phyloP scores from a whole-genome alignment of 2,329 filamentous ascomycete genomes.

The Neonectria neomacrospora region DNA sequence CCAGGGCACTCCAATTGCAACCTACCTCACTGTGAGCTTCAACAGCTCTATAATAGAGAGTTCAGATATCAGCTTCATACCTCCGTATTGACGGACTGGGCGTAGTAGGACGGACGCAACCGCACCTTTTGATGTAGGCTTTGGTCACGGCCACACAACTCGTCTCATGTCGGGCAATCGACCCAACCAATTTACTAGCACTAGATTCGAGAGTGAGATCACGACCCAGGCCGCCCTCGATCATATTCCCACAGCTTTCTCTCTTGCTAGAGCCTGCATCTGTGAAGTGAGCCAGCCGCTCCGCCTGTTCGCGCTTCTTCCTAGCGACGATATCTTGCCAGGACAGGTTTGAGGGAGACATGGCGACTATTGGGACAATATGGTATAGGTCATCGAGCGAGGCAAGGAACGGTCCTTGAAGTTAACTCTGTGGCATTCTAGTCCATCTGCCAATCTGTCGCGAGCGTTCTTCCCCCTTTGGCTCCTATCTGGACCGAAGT shows the following conservation, averaged over 20 bases:
- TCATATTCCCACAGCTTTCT: neutral
- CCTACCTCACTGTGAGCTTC: constrained; percentile 24
- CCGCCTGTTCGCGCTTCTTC: constrained; percentile 7
- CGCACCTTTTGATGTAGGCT: constrained; percentile 22
- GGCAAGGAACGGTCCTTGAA: neutral
- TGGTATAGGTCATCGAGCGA: neutral
- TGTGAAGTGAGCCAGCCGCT: neutral
- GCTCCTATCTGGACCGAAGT: neutral
- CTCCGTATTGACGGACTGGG: too few relatives aligned
- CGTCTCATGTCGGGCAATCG: constrained; percentile 1
- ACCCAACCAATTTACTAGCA: neutral
- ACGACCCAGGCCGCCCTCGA: neutral
- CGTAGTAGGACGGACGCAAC: neutral
- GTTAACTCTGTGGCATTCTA: neutral
- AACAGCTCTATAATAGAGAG: constrained; percentile 8
- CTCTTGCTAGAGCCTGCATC: neutral
- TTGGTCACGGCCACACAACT: constrained; percentile 14
- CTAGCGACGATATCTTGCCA: constrained; percentile 23
- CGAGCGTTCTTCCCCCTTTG: neutral
- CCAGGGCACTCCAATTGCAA: neutral
- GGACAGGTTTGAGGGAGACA: constrained; percentile 11
- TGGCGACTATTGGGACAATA: neutral
- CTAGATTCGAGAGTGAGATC: neutral
- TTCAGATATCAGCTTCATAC: neutral
- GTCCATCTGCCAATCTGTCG: neutral